These are phyloP conservation scores for Lojkania enalia DNA, from an alignment of 2,329 filamentous ascomycete species.

Conservation along the genomic window DNA sequence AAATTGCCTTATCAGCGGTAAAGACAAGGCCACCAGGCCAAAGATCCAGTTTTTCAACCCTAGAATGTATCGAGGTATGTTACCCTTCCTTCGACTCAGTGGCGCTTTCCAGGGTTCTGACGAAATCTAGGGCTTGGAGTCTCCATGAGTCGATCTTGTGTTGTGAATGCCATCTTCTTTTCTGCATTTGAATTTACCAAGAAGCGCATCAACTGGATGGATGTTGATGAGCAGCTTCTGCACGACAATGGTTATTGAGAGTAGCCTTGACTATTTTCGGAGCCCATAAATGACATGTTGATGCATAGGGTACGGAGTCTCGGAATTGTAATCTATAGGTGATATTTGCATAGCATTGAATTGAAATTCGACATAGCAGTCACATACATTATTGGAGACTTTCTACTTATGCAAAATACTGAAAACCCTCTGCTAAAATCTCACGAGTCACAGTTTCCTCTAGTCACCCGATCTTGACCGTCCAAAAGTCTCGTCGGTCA, in stretches of 20 bases:
- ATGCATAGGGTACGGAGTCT: conserved; percentile 31
- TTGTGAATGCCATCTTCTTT: conserved; percentile 89
- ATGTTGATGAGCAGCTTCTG: conserved; percentile 42
- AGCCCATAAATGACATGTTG: conserved; percentile 5
- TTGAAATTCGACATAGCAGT: no score
- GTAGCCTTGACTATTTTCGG: conserved; percentile 6
- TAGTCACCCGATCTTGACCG: no score
- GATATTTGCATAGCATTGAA: conserved; percentile 16
- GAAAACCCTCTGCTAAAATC: no score
- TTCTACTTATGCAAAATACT: no score
- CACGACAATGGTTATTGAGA: conserved; percentile 28
- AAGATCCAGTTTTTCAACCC: conserved; percentile 77
- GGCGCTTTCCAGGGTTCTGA: conserved; percentile 6
- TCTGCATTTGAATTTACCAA: conserved; percentile 85
- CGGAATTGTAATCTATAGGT: conserved; percentile 9
- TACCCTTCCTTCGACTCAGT: background rate
- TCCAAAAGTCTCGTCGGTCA: no score
- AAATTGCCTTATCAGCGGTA: conserved; percentile 72
- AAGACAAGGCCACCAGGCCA: conserved; percentile 59
- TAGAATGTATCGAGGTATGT: conserved; percentile 74
- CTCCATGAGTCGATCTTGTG: conserved; percentile 78
- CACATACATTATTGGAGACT: no score
- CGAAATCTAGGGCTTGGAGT: conserved; percentile 64
- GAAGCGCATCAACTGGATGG: conserved; percentile 54
- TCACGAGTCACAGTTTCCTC: no score